A percentile compares a stretch with the other conserved stretches of the same genome.
phyloP scores from a whole-genome alignment of 352 stramenopile species.

The Elongisporangium anandrum region DNA sequence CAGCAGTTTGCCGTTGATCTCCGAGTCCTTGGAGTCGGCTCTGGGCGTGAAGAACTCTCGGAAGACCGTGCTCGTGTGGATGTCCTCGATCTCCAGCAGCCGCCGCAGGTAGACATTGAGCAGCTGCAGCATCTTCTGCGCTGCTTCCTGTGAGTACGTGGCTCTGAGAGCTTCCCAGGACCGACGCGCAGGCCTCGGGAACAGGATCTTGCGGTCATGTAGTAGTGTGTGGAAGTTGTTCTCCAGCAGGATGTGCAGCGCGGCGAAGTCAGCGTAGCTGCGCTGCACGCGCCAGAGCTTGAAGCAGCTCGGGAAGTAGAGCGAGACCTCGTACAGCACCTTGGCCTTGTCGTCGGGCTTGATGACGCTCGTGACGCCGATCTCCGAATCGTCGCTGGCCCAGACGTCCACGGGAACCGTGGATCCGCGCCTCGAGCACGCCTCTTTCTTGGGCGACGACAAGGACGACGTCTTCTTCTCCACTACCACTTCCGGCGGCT shows the following conservation, averaged over 20 bases:
- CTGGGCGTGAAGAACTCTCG: conserved; percentile 44
- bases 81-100: conserved; percentile 48
- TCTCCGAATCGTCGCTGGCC: conserved; percentile 36
- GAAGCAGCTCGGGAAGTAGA: conserved; percentile 38
- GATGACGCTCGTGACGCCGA: conserved; percentile 41
- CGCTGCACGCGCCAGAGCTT: conserved; percentile 46
- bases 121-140: conserved; percentile 33
- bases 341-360: conserved; percentile 8
- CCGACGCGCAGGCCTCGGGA: conserved; percentile 36
- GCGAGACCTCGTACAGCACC: conserved; percentile 50
- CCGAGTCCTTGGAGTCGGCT: conserved; percentile 25
- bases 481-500: not conserved
- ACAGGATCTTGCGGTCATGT: conserved; percentile 29
- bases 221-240: conserved; percentile 17
- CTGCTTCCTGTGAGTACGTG: conserved; percentile 11
- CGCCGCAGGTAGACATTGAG: conserved; percentile 63
- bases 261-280: conserved; percentile 43
- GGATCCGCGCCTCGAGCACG: not conserved
- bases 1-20: conserved; percentile 7
- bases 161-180: conserved; percentile 27
- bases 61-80: conserved; percentile 34
- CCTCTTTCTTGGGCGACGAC: conserved; percentile 1
- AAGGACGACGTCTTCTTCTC: not conserved
- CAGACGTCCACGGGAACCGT: conserved; percentile 14
- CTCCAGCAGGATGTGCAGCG: conserved; percentile 32